phyloP scores from a whole-genome alignment of 495 filamentous ascomycete species.

The Apodospora peruviana region DNA sequence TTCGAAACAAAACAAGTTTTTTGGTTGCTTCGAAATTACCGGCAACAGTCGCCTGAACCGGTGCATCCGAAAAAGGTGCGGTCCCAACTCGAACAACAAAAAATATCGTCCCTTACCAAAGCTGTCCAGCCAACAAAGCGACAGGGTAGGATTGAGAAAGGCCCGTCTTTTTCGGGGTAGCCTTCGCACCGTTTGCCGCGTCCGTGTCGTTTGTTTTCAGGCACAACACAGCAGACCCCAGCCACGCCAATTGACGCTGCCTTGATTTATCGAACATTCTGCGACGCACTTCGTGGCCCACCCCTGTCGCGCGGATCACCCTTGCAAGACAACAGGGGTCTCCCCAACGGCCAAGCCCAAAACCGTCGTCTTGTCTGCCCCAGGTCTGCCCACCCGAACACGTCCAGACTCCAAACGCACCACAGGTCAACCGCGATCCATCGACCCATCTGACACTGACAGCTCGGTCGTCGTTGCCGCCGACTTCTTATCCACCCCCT shows the following conservation, averaged over 20 bases:
- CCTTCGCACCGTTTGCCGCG: background rate
- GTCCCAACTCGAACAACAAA: background rate
- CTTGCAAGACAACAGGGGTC: slow-evolving; percentile 2
- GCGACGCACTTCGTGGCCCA: slow-evolving; percentile 5
- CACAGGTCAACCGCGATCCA: too few species aligned
- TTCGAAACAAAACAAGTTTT: background rate
- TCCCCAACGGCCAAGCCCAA: too few species aligned
- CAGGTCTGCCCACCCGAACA: background rate
- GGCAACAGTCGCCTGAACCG: too few species aligned
- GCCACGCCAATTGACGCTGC: slow-evolving; percentile 3
- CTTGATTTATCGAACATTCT: slow-evolving; percentile 17
- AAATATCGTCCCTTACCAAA: background rate
- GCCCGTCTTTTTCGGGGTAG: slow-evolving; percentile 1
- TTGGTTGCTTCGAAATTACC: background rate
- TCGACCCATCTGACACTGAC: too few species aligned
- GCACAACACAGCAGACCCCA: background rate
- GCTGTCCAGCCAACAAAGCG: background rate
- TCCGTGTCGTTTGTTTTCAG: slow-evolving; percentile 1
- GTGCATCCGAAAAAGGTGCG: background rate
- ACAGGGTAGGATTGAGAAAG: background rate
- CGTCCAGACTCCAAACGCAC: too few species aligned
- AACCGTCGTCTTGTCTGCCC: slow-evolving; percentile 2
- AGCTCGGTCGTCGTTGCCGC: too few species aligned
- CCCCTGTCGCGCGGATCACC: slow-evolving; percentile 7
- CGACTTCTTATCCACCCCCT: too few species aligned